Evolutionary conservation across 2,329 filamentous ascomycete genomes (phyloP), one percentile per base, ranked within the genome.

Genomic region (Hymenoscyphus fraxineus): DNA sequence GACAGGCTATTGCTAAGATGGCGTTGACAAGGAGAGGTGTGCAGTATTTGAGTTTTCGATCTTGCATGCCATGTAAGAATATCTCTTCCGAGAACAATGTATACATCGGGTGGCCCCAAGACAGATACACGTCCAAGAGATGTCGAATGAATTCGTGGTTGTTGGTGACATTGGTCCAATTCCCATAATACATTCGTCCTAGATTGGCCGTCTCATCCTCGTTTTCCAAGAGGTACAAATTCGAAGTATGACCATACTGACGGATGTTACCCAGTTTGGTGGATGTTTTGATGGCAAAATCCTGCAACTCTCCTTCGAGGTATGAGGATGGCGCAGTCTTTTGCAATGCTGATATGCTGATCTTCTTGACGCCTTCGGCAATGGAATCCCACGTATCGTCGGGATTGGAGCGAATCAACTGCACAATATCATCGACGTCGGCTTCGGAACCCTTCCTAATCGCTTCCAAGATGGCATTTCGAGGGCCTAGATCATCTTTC

Each of bases 21-120:
- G 67, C 63, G 62, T 71, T 71, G 39, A 71, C 67, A 5, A 71
- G 63, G 32, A 72, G 3, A 83, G 87, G 59, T 87, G 78, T n/a
- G 44, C 69, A 71, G 40, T 69, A 71, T 41, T 67, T 69, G 1
- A 64, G 44, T 32, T 67, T 66, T 31, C 66, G 59, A 38, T 65
- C 62, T 9, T 62, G 41, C 59, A 70, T 63, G 10, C 65, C 68
- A 39, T 67, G 60, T 10, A 65, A 51, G 39, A 72, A 72, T n/a
- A 61, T 56, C 38, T 72, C 70, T 59, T 70, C 66, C 85, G 88
- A 89, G 58, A 92, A 82, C 4, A 89, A 84, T 1, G 87, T 83
- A 76, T 90, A 91, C 19, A 88, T 90, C 1, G 89, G 87, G 73
- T 92, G 90, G 67, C 88, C 84, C 84, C 88, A 92, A 77, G 87